Conservation (phyloP, 768 basidiomycete genomes). For the Saitozyma podzolica region DNA sequence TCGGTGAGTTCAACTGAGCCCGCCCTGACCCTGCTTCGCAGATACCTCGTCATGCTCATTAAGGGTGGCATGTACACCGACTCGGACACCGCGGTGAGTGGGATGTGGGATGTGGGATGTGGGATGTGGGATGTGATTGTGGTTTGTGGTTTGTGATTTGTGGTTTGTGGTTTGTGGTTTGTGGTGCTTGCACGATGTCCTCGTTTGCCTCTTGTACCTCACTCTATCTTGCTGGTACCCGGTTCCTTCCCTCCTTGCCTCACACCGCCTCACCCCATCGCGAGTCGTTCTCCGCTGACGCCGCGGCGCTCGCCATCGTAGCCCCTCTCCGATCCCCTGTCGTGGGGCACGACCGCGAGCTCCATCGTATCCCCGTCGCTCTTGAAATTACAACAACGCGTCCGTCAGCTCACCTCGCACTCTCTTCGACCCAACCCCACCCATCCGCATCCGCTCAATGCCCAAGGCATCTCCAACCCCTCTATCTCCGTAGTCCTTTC, state of each 20-base stretch:
- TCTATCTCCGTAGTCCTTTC: constrained; percentile 5
- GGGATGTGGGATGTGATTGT: too few species aligned
- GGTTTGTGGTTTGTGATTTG: too few species aligned
- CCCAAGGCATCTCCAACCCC: constrained; percentile 1
- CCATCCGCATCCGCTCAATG: too few species aligned
- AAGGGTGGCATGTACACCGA: constrained; percentile 21
- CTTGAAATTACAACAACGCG: background rate
- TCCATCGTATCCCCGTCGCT: too few species aligned
- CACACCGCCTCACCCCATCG: too few species aligned
- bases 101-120: background rate
- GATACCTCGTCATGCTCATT: constrained; percentile 14
- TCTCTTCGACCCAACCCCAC: background rate
- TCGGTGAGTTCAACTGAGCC: background rate
- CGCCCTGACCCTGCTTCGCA: background rate
- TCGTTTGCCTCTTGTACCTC: too few species aligned
- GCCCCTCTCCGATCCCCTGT: background rate
- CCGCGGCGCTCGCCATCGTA: background rate
- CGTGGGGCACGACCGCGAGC: too few species aligned
- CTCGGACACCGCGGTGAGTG: constrained; percentile 16
- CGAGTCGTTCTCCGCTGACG: background rate
- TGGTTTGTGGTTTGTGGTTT: too few species aligned
- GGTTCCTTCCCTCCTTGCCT: too few species aligned
- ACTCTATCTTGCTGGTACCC: too few species aligned
- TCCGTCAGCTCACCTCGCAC: background rate
- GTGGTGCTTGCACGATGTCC: too few species aligned